Evolutionary conservation across 1,284 basidiomycete genomes (phyloP), one percentile per base, ranked within the genome.

Genomic region (Puccinia brachypodii): DNA sequence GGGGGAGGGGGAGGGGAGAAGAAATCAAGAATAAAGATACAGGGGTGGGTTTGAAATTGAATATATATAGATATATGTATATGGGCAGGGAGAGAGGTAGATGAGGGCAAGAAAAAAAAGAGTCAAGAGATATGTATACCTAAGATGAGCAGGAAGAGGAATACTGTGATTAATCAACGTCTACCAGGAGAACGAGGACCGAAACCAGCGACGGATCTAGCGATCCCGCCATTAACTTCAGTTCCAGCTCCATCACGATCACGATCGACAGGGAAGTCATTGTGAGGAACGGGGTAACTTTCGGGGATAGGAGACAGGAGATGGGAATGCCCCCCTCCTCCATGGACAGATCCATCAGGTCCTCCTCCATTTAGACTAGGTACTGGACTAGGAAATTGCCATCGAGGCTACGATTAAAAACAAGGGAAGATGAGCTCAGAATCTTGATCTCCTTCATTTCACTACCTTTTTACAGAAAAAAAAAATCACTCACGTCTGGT

Each of bases 401-500:
- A 81, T 73, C 78, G 66, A 42, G 78, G 78, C 78, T 81, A 64
- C 1, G 28, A 58, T 16, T 9, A 28, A 8, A 4, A 66, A 3
- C 13, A 64, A 19, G 14, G 42, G n/a, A 53, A 50, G 28, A 60
- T 58, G 11, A 22, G 31, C 13, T 25, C 11, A 28, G 25, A 47
- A 66, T 25, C 28, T 22, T 6, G 56, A 44, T 40, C 11, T 28
- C 31, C 0, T 50, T 40, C n/a, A 6, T 62, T 62, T 19, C 62
- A 16, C 22, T 8, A 13, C 2, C 14, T 38, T 22, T 66, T 3
- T n/a, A 44, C 19, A 25, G 28, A 28, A 31, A 7, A 7, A 62
- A n/a, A 3, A 7, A 56, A 36, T 16, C 11, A 44, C 79, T 81
- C 31, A 81, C 79, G 73, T 81, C 79, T 9, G 79, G 79, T 40